Percentiles rank a stretch among this genome's conserved stretches.
phyloP scores from a whole-genome alignment of 352 stramenopile genomes.

The Porosira glacialis region DNA sequence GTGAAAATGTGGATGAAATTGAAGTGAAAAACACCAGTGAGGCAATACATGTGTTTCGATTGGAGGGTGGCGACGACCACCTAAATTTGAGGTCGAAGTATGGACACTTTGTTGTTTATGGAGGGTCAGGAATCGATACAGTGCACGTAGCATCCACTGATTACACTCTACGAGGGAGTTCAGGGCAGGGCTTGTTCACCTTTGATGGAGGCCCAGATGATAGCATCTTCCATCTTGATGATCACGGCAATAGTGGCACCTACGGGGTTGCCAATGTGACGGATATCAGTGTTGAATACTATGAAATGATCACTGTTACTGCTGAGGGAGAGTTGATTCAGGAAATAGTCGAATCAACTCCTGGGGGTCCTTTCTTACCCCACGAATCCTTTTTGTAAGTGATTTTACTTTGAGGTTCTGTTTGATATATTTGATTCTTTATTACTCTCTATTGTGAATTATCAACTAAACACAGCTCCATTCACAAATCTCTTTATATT shows the following conservation, averaged over 20 bases:
- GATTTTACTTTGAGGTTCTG: too few relatives aligned
- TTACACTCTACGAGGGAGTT: constrained; percentile 14
- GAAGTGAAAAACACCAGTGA: constrained; percentile 33
- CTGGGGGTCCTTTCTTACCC: too few relatives aligned
- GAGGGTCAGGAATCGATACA: constrained; percentile 26
- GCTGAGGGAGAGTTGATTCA: too few relatives aligned
- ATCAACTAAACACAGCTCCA: too few relatives aligned
- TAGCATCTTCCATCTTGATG: constrained; percentile 24
- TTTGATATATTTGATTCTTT: too few relatives aligned
- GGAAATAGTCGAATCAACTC: too few relatives aligned
- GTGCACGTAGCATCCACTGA: constrained; percentile 29
- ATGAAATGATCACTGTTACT: not conserved
- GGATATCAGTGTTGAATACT: not conserved
- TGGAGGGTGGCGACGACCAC: constrained; percentile 31
- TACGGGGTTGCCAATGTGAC: not conserved
- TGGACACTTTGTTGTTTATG: constrained; percentile 42
- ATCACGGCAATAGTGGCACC: constrained; percentile 4
- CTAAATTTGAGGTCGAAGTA: constrained; percentile 28
- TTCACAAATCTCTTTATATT: too few relatives aligned
- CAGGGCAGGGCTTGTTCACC: constrained; percentile 17
- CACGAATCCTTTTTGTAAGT: too few relatives aligned
- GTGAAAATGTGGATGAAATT: constrained; percentile 36
- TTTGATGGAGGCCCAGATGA: constrained; percentile 35
- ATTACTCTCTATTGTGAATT: too few relatives aligned
- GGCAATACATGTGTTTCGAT: constrained; percentile 36